Evolutionary conservation across 768 basidiomycete species (phyloP), one percentile per base, ranked within the genome.

Genomic region (Leccinum uliginosum): DNA sequence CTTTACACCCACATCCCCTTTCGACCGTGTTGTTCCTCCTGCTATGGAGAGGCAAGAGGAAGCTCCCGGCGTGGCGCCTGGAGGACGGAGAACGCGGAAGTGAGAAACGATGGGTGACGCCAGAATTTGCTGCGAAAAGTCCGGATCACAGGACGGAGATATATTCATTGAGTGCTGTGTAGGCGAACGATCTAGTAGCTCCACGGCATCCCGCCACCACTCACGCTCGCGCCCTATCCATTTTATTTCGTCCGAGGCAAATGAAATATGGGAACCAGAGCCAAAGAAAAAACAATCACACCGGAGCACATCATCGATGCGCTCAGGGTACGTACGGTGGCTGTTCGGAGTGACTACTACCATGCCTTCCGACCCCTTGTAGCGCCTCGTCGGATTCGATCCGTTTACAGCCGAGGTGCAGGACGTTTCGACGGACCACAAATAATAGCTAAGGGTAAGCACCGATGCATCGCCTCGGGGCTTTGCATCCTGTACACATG

Each of bases 231-330:
- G 48, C 32, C 19, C 57, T 26, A 24, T 99, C 59, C 93, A 98
- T 71, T 76, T 98, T 72, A 89, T 98, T 70, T 95, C 97, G n/a
- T 93, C 94, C 9, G 93, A 98, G 70, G 92, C 97, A 53, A 98
- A 98, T 71, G 93, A 98, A 62, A 92, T 98, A 59, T 99, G 97
- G 67, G 97, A 98, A 69, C 88, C 92, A 70, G 94, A 96, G 69
- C 91, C 93, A 19, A 98, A 97, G n/a, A n/a, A 78, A 99, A 99
- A 78, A 99, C 97, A 1, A 98, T 99, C 65, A 89, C 93, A 5
- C 97, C 97, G 2, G 97, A 99, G 65, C 97, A 99, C 68, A 94
- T 98, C 46, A 88, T 98, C 29, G 77, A 81, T 23, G 97, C 97
- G 6, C 78, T 99, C 55, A 93, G 92, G 77, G 95, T 91, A 55